Percentiles rank a stretch among this genome's conserved stretches.
Conservation (phyloP, 2,329 filamentous ascomycete species). For the Plenodomus tracheiphilus region DNA sequence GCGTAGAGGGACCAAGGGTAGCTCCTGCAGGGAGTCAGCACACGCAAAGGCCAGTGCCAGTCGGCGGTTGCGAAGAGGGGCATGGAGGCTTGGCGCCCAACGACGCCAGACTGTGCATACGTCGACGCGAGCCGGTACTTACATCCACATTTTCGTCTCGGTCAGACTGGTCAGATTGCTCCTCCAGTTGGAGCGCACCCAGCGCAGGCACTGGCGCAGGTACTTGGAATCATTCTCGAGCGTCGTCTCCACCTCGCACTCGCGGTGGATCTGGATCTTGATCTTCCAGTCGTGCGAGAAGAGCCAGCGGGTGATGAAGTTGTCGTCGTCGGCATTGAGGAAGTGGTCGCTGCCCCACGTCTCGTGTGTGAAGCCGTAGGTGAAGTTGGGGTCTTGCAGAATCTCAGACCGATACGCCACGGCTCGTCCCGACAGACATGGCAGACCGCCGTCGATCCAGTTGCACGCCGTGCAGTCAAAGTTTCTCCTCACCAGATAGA, state of each 20-base stretch:
- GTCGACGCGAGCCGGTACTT: constrained; percentile 51
- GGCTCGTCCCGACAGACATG: constrained; percentile 92
- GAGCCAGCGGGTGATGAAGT: constrained; percentile 96
- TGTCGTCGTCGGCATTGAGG: constrained; percentile 95
- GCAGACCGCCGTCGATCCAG: constrained; percentile 92
- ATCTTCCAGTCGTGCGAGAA: constrained; percentile 92
- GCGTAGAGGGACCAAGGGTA: constrained; percentile 95
- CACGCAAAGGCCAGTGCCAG: constrained; percentile 13
- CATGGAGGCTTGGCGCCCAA: constrained; percentile 30
- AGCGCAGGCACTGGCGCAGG: constrained; percentile 88
- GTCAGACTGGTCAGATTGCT: constrained; percentile 91
- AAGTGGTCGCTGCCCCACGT: constrained; percentile 71
- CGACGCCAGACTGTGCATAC: constrained; percentile 26
- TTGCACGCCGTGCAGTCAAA: constrained; percentile 97
- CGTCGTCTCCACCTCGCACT: constrained; percentile 84
- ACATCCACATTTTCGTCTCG: constrained; percentile 85
- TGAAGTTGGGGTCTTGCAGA: constrained; percentile 80
- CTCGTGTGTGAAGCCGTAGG: constrained; percentile 88
- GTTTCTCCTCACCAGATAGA: constrained; percentile 91
- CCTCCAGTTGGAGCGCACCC: constrained; percentile 97
- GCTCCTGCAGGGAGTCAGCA: constrained; percentile 58
- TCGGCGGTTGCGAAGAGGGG: constrained; percentile 28
- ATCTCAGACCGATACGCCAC: constrained; percentile 91
- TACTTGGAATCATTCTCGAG: constrained; percentile 88
- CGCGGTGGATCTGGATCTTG: constrained; percentile 89